Evolutionary conservation across 345 rosid species (phyloP).

Genomic region (Euphorbia tirucalli): DNA sequence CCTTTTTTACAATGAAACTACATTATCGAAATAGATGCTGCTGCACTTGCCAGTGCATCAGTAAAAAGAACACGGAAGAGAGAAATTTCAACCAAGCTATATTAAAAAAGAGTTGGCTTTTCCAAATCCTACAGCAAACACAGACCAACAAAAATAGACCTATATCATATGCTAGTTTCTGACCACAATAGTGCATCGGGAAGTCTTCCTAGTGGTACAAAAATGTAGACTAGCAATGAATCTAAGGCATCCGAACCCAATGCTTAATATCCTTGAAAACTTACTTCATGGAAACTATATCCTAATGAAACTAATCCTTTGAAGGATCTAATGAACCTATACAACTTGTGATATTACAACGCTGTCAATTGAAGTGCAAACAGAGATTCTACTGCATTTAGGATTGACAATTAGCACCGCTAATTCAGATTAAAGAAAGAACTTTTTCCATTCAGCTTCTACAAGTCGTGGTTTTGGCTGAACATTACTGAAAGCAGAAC

Average conservation of each 20-base stretch:
- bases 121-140: neutral
- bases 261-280: constrained; percentile 2
- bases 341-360: neutral
- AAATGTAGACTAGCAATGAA: neutral
- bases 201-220: neutral
- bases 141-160: neutral
- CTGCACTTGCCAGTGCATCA: neutral
- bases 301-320: neutral
- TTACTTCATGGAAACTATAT: neutral
- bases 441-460: neutral
- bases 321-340: neutral
- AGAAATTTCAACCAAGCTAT: neutral
- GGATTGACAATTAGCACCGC: neutral
- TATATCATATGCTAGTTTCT: neutral
- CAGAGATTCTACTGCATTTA: neutral
- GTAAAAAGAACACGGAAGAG: neutral
- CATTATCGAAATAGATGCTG: neutral
- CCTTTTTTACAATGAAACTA: too few species aligned
- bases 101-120: neutral
- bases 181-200: neutral
- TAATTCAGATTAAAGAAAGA: neutral
- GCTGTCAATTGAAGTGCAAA: neutral
- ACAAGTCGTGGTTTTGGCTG: neutral
- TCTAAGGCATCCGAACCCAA: neutral
- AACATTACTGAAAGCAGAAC: neutral